These are phyloP conservation scores for Chenopodium formosanum DNA, from an alignment of 148 eudicot species.

Conservation along the genomic window DNA sequence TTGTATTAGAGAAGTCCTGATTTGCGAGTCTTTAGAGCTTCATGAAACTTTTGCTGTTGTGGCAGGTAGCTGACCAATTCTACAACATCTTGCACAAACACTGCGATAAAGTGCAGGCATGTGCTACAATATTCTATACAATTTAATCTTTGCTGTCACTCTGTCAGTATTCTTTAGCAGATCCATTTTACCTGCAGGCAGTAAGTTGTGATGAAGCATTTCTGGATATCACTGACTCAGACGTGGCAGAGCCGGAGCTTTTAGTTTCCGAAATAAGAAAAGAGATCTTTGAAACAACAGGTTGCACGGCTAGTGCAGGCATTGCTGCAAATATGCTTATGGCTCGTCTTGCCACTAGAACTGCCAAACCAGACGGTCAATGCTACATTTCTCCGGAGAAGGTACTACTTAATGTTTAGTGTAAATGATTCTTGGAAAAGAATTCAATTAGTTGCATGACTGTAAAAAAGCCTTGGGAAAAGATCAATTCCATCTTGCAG, in stretches of 20 bases:
- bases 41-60: constrained; percentile 11
- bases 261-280: constrained; percentile 80
- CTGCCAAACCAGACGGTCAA: constrained; percentile 93
- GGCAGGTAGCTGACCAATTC: constrained; percentile 91
- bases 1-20: not conserved
- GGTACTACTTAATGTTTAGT: constrained; percentile 37
- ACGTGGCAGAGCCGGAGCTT: constrained; percentile 58
- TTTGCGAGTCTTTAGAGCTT: constrained; percentile 14
- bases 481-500: not conserved
- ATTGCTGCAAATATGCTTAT: constrained; percentile 78
- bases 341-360: constrained; percentile 96
- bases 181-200: constrained; percentile 51
- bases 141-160: not conserved
- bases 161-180: not conserved
- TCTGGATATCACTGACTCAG: constrained; percentile 64
- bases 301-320: constrained; percentile 93
- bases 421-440: not conserved
- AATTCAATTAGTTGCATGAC: not conserved
- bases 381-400: constrained; percentile 68
- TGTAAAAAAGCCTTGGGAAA: not conserved
- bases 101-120: constrained; percentile 90
- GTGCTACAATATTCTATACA: constrained; percentile 9
- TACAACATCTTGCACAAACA: constrained; percentile 81
- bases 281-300: constrained; percentile 77
- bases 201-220: constrained; percentile 99